Conservation (phyloP, 164 flowering plant genomes). For the Buxus sempervirens region DNA sequence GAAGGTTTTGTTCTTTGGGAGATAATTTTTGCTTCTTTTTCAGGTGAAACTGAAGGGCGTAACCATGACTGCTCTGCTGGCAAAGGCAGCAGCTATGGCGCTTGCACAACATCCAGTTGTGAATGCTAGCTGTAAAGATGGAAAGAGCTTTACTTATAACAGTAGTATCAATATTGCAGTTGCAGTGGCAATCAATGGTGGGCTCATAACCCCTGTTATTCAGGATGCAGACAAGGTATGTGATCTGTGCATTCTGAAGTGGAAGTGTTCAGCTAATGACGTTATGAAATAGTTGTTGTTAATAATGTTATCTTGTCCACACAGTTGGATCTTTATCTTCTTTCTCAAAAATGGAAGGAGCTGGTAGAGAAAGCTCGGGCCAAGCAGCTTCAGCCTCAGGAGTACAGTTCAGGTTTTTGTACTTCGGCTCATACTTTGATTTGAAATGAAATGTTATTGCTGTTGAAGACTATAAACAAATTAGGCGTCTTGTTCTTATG, state of each 20-base stretch:
- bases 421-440: not conserved
- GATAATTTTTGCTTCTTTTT: conserved; percentile 2
- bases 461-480: not conserved
- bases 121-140: conserved; percentile 80
- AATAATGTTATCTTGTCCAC: conserved; percentile 2
- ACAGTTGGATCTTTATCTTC: conserved; percentile 81
- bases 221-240: conserved; percentile 90
- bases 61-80: conserved; percentile 86
- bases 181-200: conserved; percentile 91
- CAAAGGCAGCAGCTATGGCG: conserved; percentile 87
- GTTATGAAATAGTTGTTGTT: not conserved
- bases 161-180: conserved; percentile 77
- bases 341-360: conserved; percentile 88
- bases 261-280: no score
- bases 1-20: conserved; percentile 2
- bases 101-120: conserved; percentile 92
- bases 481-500: conserved; percentile 13
- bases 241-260: not conserved
- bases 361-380: conserved; percentile 78
- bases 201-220: conserved; percentile 91
- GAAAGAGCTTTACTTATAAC: conserved; percentile 82
- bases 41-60: conserved; percentile 94
- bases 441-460: not conserved
- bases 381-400: conserved; percentile 87
- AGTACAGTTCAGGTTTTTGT: conserved; percentile 75